phyloP scores from a whole-genome alignment of 2,329 filamentous ascomycete genomes.

The Penicillium freii region DNA sequence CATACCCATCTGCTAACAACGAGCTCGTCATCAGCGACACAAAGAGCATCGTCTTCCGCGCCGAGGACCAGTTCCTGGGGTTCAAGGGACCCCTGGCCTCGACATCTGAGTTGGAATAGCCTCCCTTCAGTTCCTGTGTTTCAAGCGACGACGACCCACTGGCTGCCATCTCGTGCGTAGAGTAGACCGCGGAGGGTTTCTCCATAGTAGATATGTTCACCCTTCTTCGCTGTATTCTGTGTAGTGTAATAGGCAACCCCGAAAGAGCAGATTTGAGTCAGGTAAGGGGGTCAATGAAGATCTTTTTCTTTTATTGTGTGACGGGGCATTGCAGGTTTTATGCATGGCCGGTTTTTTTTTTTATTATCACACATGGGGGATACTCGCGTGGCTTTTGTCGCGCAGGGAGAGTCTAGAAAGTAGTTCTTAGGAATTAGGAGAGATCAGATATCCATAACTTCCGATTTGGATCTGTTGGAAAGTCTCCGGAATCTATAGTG shows the following conservation, averaged over 20 bases:
- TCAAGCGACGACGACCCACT: slow-evolving; percentile 13
- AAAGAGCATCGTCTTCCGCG: slow-evolving; percentile 35
- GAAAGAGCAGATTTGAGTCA: background rate
- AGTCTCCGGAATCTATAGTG: background rate
- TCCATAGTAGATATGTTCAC: slow-evolving; percentile 11
- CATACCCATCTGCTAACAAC: slow-evolving; percentile 37
- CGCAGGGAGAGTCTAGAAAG: background rate
- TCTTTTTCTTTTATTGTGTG: background rate
- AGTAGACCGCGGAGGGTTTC: slow-evolving; percentile 6
- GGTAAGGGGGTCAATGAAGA: slow-evolving; percentile 1
- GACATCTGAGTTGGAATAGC: background rate
- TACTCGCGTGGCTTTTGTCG: slow-evolving; percentile 19
- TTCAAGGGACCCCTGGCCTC: slow-evolving; percentile 18
- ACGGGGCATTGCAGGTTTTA: slow-evolving; percentile 13
- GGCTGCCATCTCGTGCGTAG: slow-evolving; percentile 8
- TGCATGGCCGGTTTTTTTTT: slow-evolving; percentile 9
- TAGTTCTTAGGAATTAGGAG: background rate
- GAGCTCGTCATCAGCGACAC: slow-evolving; percentile 37
- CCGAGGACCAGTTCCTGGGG: slow-evolving; percentile 31
- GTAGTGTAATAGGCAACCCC: background rate
- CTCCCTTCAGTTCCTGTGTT: slow-evolving; percentile 6
- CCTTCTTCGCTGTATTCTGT: background rate
- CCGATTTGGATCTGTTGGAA: background rate
- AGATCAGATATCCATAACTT: background rate
- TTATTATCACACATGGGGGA: slow-evolving; percentile 3